Evolutionary conservation across 2,329 filamentous ascomycete genomes (phyloP), one percentile per base, ranked within the genome.

Genomic region (Lachnellula cervina): DNA sequence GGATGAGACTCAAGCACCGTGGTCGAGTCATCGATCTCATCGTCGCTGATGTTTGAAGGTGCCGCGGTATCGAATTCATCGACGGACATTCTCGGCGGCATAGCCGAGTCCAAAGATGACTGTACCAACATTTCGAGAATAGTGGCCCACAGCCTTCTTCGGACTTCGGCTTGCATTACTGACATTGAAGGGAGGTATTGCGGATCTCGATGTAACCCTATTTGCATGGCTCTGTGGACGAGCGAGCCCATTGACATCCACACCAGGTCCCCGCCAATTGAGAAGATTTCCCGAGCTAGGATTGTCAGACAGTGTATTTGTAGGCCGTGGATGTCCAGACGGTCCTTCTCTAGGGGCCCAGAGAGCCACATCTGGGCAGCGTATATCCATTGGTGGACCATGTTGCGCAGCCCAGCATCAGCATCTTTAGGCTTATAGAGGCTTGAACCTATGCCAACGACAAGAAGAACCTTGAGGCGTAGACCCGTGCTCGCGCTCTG

Each of bases 41-140:
- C 72, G 55, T 83, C 80, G 55, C 81, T 72, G 5, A 78, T 64
- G 52, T 82, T 78, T 0, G 73, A 70, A 0, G 80, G 79, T 0
- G 73, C 68, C 5, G 68, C 68, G 0, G 58, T 83, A 78, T 83
- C 79, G 53, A 76, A 80, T 54, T 80, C 75, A 11, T 72, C 64
- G 0, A 65, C 52, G 0, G 68, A 70, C 1, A 82, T 64, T 16
- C 79, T 64, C 0, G 77, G 74, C 0, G 77, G 70, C 0, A 74
- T 76, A 0, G 78, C 78, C 0, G 74, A 72, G 11, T 68, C 68
- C 32, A 81, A 56, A 37, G 76, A 76, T 1, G 74, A 69, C 32
- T 77, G 74, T 0, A 80, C 56, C 0, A 67, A 58, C 0, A 81
- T 49, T 60, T 81, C 79, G 0, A 80, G 59, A 11, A 80, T 73